Percentiles rank a stretch among this genome's conserved stretches.
Evolutionary conservation across 1,139 yeast genomes (phyloP).

Genomic region (Kluyveromyces sp.): DNA sequence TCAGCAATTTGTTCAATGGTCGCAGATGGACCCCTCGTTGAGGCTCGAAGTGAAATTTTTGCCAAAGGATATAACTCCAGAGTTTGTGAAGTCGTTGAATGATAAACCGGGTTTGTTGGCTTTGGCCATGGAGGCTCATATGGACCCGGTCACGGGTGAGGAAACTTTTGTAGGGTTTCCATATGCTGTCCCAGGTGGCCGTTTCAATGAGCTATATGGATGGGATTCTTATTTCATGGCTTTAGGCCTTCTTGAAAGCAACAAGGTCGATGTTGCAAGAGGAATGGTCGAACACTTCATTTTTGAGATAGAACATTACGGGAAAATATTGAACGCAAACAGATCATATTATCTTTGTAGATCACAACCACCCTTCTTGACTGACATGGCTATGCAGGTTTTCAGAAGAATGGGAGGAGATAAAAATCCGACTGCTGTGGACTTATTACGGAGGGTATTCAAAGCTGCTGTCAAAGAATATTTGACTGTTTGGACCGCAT

Average conservation of each 20-base stretch:
- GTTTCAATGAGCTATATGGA: slow-evolving; percentile 93
- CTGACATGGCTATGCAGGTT: slow-evolving; percentile 80
- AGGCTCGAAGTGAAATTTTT: slow-evolving; percentile 70
- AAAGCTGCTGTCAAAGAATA: slow-evolving; percentile 85
- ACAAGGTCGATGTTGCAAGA: slow-evolving; percentile 62
- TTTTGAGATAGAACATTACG: slow-evolving; percentile 84
- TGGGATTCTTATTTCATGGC: slow-evolving; percentile 98
- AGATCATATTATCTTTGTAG: slow-evolving; percentile 86
- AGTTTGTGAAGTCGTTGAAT: slow-evolving; percentile 68
- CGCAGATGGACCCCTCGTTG: slow-evolving; percentile 49
- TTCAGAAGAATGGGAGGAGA: slow-evolving; percentile 50
- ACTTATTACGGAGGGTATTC: slow-evolving; percentile 58
- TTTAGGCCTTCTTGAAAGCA: slow-evolving; percentile 62
- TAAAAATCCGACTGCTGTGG: slow-evolving; percentile 42
- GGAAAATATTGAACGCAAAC: slow-evolving; percentile 90
- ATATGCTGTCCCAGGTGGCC: slow-evolving; percentile 94
- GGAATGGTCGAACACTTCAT: slow-evolving; percentile 93
- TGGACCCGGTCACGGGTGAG: slow-evolving; percentile 45
- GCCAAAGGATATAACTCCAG: slow-evolving; percentile 53
- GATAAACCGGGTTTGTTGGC: slow-evolving; percentile 83
- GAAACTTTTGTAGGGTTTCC: slow-evolving; percentile 60
- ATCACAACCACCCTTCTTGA: slow-evolving; percentile 96
- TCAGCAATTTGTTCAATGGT: slow-evolving; percentile 55
- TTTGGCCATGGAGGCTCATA: slow-evolving; percentile 53
- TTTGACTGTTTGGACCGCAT: slow-evolving; percentile 65